These are phyloP conservation scores for Ogataea wickerhamii DNA, from an alignment of 805 yeast species.

Conservation along the genomic window DNA sequence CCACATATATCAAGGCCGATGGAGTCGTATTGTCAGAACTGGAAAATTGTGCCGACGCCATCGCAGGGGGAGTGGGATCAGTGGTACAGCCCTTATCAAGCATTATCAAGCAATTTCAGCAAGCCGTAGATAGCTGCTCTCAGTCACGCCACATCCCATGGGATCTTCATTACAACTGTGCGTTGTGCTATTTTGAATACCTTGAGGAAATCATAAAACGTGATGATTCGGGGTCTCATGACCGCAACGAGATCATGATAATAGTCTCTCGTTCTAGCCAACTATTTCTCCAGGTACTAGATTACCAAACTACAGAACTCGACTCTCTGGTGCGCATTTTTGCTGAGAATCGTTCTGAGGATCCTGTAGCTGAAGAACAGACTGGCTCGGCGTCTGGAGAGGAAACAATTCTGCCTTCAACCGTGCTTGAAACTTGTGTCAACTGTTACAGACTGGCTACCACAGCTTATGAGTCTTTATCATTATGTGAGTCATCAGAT, in stretches of 20 bases:
- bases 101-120: constrained; percentile 39
- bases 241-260: constrained; percentile 15
- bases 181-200: constrained; percentile 44
- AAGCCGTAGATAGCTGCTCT: constrained; percentile 29
- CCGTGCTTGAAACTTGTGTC: constrained; percentile 26
- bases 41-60: constrained; percentile 31
- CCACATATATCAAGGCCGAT: constrained; percentile 45
- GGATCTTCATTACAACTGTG: constrained; percentile 47
- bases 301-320: constrained; percentile 19
- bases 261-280: constrained; percentile 19
- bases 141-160: constrained; percentile 23
- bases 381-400: constrained; percentile 10
- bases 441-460: constrained; percentile 27
- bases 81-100: constrained; percentile 38
- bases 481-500: neutral
- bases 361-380: constrained; percentile 4
- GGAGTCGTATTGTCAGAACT: constrained; percentile 37
- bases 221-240: constrained; percentile 4
- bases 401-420: constrained; percentile 26
- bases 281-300: constrained; percentile 29
- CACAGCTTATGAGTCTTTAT: constrained; percentile 24
- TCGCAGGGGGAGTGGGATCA: constrained; percentile 27
- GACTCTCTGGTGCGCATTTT: constrained; percentile 23
- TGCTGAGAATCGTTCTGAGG: neutral
- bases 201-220: constrained; percentile 36